Base-by-base conservation (phyloP, 805 yeast species). In the Dipodascus albidus region DNA sequence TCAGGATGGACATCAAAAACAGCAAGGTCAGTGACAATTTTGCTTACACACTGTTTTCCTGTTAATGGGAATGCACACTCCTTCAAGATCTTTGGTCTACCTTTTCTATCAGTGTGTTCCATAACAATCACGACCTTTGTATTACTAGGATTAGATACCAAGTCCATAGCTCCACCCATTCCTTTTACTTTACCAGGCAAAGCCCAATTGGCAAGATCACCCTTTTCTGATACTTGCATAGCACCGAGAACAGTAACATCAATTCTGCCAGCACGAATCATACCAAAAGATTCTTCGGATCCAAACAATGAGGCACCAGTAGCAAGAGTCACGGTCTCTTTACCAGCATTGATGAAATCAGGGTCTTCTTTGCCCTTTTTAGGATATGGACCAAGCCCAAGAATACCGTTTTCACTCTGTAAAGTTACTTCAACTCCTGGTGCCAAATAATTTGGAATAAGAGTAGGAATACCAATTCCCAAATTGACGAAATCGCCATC, bases 111-210 rank as follows among this genome's bases (percentile, higher is more conserved):
- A 48, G 62, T 64, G 54, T 73, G 76, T 55, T 73, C 77, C 72
- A 69, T 72, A 53, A 73, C 64, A 11, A 72, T 73, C 20, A 73
- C 71, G 17, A 73, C 75, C 52, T 65, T 63, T 2, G 76, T 73
- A 21, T 63, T 57, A 23, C 62, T 59, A 15, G 76, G 74, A 55
- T 73, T 73, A 17, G 74, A 68, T 15, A 73, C 76, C 38, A 73
- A 64, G 59, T 73, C 76, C 77, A 73, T 73, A 9, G 76, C 76
- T n/a, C 76, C 76, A 15, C 76, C 76, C 75, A 73, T 73, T 21
- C 77, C 76, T 58, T 70, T 73, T 27, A 73, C 70, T 57, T 67
- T 62, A 8, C 76, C 75, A 2, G 77, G 76, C 17, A 73, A 62
- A 23, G 73, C 75, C 76, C 77, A 73, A 58, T 73, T 73, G 24